Conservation (phyloP, 345 rosid species). For the Diplotaxis tenuifolia region DNA sequence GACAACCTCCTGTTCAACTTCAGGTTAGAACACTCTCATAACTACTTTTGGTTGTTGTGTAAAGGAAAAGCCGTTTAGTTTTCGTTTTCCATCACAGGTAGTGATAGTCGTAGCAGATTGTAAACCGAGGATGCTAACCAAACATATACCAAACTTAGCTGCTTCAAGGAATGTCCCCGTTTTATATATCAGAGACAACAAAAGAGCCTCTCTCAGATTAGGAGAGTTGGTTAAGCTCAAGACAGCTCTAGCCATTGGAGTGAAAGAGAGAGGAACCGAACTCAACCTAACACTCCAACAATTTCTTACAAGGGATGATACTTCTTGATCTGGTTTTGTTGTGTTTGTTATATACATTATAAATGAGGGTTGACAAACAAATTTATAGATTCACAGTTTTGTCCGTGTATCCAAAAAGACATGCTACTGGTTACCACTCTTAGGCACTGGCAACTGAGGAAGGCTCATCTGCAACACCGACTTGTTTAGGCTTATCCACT, state of each 20-base stretch:
- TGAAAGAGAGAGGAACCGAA: constrained; percentile 56
- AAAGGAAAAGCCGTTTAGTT: neutral
- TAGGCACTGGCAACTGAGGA: constrained; percentile 48
- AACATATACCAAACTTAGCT: constrained; percentile 65
- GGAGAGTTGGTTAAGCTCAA: constrained; percentile 71
- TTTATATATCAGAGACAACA: constrained; percentile 51
- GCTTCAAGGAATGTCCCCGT: constrained; percentile 60
- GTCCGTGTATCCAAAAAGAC: constrained; percentile 14
- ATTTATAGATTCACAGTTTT: neutral
- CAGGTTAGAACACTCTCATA: constrained; percentile 45
- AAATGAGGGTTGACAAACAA: constrained; percentile 12
- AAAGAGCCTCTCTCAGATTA: constrained; percentile 58
- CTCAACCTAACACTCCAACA: constrained; percentile 46
- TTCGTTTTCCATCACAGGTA: constrained; percentile 39
- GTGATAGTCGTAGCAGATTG: constrained; percentile 64
- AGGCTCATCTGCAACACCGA: constrained; percentile 54
- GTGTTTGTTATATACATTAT: constrained; percentile 29
- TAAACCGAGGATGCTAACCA: constrained; percentile 70
- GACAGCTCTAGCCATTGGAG: constrained; percentile 63
- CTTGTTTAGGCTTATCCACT: constrained; percentile 46
- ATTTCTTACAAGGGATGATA: constrained; percentile 30
- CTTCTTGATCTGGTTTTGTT: constrained; percentile 15
- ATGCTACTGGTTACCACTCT: neutral
- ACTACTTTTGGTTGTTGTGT: neutral
- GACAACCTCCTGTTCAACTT: constrained; percentile 43